Percentiles rank a stretch among this genome's conserved stretches.
phyloP scores from a whole-genome alignment of 352 stramenopile genomes.

The Pythium aquatile region DNA sequence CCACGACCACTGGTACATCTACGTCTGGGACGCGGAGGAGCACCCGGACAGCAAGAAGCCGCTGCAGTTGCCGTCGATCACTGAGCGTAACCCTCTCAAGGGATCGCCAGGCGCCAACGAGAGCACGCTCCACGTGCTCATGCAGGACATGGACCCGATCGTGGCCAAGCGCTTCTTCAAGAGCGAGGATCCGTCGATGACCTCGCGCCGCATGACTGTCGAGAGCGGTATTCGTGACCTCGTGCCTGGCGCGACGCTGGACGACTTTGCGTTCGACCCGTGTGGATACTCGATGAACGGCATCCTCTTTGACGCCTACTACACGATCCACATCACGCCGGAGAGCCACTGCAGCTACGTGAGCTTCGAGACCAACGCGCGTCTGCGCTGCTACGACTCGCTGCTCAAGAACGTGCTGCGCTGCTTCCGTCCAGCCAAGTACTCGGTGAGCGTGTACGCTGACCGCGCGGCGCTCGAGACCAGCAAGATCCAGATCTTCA shows the following conservation, averaged over 20 bases:
- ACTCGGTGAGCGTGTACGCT: constrained; percentile 98
- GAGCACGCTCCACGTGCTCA: constrained; percentile 80
- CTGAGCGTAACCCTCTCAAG: constrained; percentile 21
- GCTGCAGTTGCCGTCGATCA: constrained; percentile 13
- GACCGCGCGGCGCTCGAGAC: constrained; percentile 74
- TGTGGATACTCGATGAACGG: constrained; percentile 99
- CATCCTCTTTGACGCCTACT: constrained; percentile 97
- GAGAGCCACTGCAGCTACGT: constrained; percentile 96
- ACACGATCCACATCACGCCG: constrained; percentile 98
- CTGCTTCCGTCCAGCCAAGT: constrained; percentile 96
- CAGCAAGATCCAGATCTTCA: constrained; percentile 73
- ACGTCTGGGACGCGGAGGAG: constrained; percentile 93
- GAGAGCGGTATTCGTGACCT: constrained; percentile 95
- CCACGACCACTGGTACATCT: constrained; percentile 99
- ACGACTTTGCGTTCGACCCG: constrained; percentile 98
- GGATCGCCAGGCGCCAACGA: constrained; percentile 38
- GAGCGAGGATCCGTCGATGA: constrained; percentile 56
- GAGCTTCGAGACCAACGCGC: constrained; percentile 98
- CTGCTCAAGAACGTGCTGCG: constrained; percentile 97
- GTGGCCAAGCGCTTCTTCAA: constrained; percentile 89
- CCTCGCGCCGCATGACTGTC: constrained; percentile 91
- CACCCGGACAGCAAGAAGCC: constrained; percentile 36
- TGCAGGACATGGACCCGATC: constrained; percentile 84
- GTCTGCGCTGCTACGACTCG: constrained; percentile 80
- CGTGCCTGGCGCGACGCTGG: constrained; percentile 93